Percentiles rank a stretch among this genome's conserved stretches.
These are phyloP conservation scores for Russula griseocarnosa DNA, from an alignment of 768 basidiomycete species.

Conservation along the genomic window DNA sequence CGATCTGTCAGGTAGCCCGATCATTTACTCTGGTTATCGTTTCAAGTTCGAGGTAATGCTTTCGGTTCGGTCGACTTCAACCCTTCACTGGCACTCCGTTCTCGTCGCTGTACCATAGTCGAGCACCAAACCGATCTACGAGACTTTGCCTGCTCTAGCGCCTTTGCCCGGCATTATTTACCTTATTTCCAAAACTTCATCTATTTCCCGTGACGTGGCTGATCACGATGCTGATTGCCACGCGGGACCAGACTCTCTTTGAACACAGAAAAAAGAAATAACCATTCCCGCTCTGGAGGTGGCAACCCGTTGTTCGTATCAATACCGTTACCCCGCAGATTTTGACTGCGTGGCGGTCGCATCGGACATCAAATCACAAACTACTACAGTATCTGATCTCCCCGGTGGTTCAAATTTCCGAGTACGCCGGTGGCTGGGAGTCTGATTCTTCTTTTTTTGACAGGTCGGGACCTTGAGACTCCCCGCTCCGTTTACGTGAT, in stretches of 20 bases:
- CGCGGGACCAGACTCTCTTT: neutral
- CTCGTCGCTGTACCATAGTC: neutral
- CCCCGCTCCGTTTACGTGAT: constrained; percentile 1
- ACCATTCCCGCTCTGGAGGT: neutral
- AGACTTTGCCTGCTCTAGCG: neutral
- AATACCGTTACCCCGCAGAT: neutral
- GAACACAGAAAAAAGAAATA: neutral
- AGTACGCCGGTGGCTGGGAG: neutral
- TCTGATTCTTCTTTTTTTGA: neutral
- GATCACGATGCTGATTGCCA: neutral
- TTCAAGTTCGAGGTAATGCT: neutral
- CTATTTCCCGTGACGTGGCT: too few species aligned
- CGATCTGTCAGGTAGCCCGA: neutral
- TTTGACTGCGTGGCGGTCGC: neutral
- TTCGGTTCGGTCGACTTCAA: neutral
- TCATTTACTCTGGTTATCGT: neutral
- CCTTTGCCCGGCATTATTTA: neutral
- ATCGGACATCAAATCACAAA: neutral
- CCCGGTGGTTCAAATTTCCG: neutral
- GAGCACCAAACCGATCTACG: neutral
- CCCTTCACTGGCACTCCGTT: neutral
- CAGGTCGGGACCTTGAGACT: neutral
- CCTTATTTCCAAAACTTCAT: neutral
- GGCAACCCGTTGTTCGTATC: neutral
- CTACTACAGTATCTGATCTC: neutral